These are phyloP conservation scores for Nemania sp. DNA, from an alignment of 2,329 filamentous ascomycete genomes.

Conservation along the genomic window DNA sequence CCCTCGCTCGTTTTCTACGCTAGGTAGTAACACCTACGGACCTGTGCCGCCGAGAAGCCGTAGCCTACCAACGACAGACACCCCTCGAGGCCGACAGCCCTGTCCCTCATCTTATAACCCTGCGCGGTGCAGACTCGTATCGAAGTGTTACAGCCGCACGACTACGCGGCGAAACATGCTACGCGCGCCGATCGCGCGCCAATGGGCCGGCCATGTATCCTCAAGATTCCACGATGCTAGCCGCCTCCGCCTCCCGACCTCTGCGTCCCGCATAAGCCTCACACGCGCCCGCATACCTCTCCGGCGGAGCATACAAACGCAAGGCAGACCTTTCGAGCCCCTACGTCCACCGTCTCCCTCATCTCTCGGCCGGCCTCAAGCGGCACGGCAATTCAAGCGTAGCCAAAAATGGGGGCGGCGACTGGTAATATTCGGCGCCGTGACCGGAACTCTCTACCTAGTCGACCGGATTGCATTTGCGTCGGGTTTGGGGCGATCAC, in stretches of 20 bases:
- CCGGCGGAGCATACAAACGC: conserved; percentile 46
- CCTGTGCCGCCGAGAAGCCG: conserved; percentile 1
- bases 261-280: conserved; percentile 34
- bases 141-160: neutral
- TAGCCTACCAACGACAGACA: conserved; percentile 6
- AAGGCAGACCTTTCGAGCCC: conserved; percentile 65
- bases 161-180: conserved; percentile 36
- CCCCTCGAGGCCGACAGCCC: conserved; percentile 33
- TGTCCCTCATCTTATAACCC: conserved; percentile 34
- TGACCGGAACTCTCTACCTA: conserved; percentile 72
- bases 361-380: conserved; percentile 78
- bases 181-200: conserved; percentile 37
- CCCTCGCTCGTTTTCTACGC: neutral
- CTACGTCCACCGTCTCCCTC: conserved; percentile 82
- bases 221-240: conserved; percentile 22
- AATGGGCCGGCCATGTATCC: conserved; percentile 32
- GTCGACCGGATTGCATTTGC: conserved; percentile 82
- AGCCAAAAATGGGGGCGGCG: conserved; percentile 82
- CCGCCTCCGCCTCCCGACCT: conserved; percentile 18
- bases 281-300: conserved; percentile 40
- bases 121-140: neutral
- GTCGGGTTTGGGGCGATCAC: conserved; percentile 79
- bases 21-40: conserved; percentile 13
- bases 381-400: conserved; percentile 77
- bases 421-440: conserved; percentile 70